Conservation (phyloP, 2,329 filamentous ascomycete genomes). For the Escovopsis sp. region DNA sequence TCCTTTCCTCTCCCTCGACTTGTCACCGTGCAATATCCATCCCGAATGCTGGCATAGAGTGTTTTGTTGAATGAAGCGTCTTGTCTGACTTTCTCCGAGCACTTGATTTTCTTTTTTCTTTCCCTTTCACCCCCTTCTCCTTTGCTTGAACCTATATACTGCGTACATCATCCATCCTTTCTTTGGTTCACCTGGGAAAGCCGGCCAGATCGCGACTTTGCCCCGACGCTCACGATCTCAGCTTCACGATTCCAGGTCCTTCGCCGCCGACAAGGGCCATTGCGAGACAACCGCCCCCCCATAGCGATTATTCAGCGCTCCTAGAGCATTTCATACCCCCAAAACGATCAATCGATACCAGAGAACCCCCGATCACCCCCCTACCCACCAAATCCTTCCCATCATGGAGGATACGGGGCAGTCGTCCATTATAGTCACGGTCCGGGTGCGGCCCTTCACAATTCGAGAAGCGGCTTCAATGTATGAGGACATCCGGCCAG, state of each 20-base stretch:
- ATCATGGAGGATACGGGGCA: constrained; percentile 17
- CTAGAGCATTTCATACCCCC: not conserved
- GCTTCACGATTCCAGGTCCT: no score
- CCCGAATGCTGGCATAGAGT: no score
- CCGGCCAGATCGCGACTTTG: constrained; percentile 14
- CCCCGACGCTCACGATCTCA: no score
- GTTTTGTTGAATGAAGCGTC: not conserved
- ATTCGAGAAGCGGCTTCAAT: constrained; percentile 93
- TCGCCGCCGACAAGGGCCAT: not conserved
- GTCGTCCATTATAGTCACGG: constrained; percentile 45
- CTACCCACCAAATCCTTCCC: not conserved
- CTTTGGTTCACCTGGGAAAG: no score
- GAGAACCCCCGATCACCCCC: not conserved
- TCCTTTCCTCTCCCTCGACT: no score
- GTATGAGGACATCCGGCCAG: constrained; percentile 23
- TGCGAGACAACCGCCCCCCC: no score
- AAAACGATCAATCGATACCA: not conserved
- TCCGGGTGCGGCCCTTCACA: constrained; percentile 57
- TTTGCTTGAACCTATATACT: not conserved
- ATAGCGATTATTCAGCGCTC: no score
- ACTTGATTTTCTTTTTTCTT: not conserved
- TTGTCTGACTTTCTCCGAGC: no score
- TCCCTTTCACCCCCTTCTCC: no score
- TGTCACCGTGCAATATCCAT: no score
- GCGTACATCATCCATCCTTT: no score